Conservation (phyloP, 2,329 filamentous ascomycete species). For the Grosmannia huntii region DNA sequence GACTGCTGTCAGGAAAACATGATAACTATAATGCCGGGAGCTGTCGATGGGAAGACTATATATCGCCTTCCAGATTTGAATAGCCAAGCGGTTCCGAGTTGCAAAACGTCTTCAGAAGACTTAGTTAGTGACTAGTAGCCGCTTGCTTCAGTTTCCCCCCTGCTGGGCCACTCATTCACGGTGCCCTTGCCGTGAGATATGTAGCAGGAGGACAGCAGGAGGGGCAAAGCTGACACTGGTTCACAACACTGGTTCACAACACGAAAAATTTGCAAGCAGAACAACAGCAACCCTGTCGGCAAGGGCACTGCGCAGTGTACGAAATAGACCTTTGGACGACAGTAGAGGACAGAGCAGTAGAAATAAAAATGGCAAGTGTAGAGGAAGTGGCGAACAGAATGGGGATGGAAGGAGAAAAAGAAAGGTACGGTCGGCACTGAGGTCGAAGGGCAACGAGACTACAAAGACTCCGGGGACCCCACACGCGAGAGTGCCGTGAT, state of each 20-base stretch:
- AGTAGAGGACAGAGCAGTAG: no score
- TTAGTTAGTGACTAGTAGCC: background rate
- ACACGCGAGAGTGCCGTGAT: background rate
- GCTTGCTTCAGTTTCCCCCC: background rate
- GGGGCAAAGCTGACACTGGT: background rate
- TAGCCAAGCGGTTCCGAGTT: background rate
- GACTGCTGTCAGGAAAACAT: conserved; percentile 2
- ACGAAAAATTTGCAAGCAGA: background rate
- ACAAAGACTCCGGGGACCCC: background rate
- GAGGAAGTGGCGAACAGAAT: no score
- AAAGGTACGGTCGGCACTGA: background rate
- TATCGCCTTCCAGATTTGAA: background rate
- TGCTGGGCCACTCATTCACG: background rate
- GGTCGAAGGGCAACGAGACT: background rate
- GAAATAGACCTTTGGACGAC: no score
- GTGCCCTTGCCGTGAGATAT: background rate
- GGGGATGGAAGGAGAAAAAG: background rate
- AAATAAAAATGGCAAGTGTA: no score
- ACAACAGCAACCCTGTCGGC: background rate
- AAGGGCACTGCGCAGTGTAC: background rate
- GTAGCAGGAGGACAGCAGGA: no score
- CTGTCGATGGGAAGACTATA: background rate
- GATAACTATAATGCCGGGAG: background rate
- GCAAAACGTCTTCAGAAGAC: background rate
- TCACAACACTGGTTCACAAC: no score